Evolutionary conservation across 1,284 basidiomycete species (phyloP).

Genomic region (Cutaneotrichosporon dermatis): DNA sequence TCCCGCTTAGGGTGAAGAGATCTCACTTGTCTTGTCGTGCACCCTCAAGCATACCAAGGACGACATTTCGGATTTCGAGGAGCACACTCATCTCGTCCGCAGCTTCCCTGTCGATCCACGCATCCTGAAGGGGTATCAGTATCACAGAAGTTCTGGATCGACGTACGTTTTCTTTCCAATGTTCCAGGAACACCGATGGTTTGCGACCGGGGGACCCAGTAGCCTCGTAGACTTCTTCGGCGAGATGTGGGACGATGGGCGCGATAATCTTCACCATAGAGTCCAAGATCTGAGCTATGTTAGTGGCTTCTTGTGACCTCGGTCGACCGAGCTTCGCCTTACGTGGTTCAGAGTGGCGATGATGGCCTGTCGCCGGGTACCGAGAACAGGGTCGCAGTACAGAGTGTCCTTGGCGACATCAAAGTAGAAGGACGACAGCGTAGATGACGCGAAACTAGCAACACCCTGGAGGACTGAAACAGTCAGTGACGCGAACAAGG

Average conservation of each 20-base stretch:
- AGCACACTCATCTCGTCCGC: conserved; percentile 27
- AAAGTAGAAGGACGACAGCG: conserved; percentile 68
- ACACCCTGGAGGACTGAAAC: conserved; percentile 49
- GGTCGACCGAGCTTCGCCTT: conserved; percentile 19
- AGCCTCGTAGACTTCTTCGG: conserved; percentile 75
- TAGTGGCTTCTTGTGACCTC: background rate
- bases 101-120: background rate
- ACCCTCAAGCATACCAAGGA: conserved; percentile 30
- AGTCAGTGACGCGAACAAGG: conserved; percentile 54
- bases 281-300: conserved; percentile 57
- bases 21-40: conserved; percentile 36
- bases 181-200: conserved; percentile 57
- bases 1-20: no score
- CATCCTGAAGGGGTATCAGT: background rate
- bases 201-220: background rate
- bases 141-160: background rate
- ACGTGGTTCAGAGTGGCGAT: conserved; percentile 72
- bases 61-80: conserved; percentile 24
- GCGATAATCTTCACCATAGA: conserved; percentile 71
- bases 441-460: conserved; percentile 49
- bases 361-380: conserved; percentile 59
- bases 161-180: conserved; percentile 52
- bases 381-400: conserved; percentile 64
- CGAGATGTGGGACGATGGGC: conserved; percentile 84
- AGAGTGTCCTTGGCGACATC: conserved; percentile 87